Evolutionary conservation across 306 rosid genomes (phyloP), one percentile per base, ranked within the genome.

Genomic region (Psophocarpus tetragonolobus): DNA sequence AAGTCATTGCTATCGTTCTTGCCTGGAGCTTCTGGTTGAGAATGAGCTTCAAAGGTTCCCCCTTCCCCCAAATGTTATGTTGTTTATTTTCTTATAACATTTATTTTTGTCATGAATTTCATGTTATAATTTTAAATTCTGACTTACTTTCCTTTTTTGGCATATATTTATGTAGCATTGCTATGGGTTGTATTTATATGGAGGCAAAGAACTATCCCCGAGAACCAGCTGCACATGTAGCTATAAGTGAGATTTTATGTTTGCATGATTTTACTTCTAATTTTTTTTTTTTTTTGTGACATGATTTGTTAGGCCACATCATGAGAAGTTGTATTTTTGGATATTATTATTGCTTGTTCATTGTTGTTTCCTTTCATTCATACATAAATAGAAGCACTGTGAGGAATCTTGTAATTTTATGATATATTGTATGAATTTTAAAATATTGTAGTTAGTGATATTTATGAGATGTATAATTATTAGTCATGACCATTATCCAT

Each of bases 191-290:
- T 85, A 95, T 95, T 58, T 95, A 95, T 81, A 90, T 93, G 5
- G 99, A 95, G 87, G 85, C 93, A 77, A 95, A 95, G 85, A 95
- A 90, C 81, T 95, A 95, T 88, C 98, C 99, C 53, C 96, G 99
- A 75, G 99, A 95, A 87, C 99, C 99, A 41, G 99, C 99, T 80
- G 99, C 99, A 6, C 99, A 95, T 82, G 99, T 95, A 70, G 94
- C 99, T 75, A 95, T 95, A 85, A 89, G 99, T 95, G 85, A 95
- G 97, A 74, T 63, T 69, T 76, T 84, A 73, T 63, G 58, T 58
- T 20, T 72, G 5, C 76, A 23, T 63, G 74, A 80, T 83, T 77
- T 80, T 75, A 23, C 77, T 18, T 75, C 47, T 62, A 44, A 60
- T 29, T 77, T 73, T 78, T 12, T 54, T 38, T 36, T 27, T 74